phyloP scores from a whole-genome alignment of 2,329 filamentous ascomycete species.

The Neofusicoccum ribis region DNA sequence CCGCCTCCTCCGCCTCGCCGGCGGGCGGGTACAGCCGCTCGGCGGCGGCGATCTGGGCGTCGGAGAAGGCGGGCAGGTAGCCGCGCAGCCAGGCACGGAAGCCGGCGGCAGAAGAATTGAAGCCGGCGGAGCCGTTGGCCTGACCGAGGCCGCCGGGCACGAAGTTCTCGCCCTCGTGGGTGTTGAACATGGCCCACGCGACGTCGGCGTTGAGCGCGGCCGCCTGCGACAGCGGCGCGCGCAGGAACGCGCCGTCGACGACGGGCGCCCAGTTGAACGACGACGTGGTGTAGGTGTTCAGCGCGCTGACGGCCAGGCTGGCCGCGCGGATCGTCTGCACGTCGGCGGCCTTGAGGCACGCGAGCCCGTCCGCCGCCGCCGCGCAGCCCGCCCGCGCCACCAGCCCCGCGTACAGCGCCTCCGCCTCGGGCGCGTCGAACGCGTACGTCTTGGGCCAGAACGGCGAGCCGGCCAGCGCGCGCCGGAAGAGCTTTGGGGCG shows the following conservation, averaged over 20 bases:
- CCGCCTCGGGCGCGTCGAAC: slow-evolving; percentile 53
- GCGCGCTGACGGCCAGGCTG: slow-evolving; percentile 49
- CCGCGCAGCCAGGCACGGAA: slow-evolving; percentile 57
- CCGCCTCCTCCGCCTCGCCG: slow-evolving; percentile 46
- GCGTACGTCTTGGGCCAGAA: slow-evolving; percentile 62
- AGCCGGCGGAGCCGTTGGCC: slow-evolving; percentile 39
- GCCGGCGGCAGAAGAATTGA: slow-evolving; percentile 51
- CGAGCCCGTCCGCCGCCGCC: slow-evolving; percentile 41
- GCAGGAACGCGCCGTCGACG: slow-evolving; percentile 57
- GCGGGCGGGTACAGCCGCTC: slow-evolving; percentile 50
- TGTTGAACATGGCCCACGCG: slow-evolving; percentile 61
- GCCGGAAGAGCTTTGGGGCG: slow-evolving; percentile 45
- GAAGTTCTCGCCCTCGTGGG: slow-evolving; percentile 65
- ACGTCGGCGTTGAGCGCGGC: slow-evolving; percentile 46
- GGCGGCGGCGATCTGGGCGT: slow-evolving; percentile 41
- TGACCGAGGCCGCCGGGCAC: slow-evolving; percentile 52
- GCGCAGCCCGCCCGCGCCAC: slow-evolving; percentile 51
- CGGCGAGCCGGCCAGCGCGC: slow-evolving; percentile 54
- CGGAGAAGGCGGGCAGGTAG: slow-evolving; percentile 53
- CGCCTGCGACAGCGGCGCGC: slow-evolving; percentile 49
- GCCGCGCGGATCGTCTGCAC: slow-evolving; percentile 57
- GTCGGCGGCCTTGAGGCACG: slow-evolving; percentile 57
- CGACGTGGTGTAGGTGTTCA: slow-evolving; percentile 55
- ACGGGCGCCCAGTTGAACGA: slow-evolving; percentile 63
- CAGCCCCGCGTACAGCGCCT: slow-evolving; percentile 52